Percentiles rank a stretch among this genome's conserved stretches.
Conservation (phyloP, 305 asterid species). For the Euphrasia arctica region DNA sequence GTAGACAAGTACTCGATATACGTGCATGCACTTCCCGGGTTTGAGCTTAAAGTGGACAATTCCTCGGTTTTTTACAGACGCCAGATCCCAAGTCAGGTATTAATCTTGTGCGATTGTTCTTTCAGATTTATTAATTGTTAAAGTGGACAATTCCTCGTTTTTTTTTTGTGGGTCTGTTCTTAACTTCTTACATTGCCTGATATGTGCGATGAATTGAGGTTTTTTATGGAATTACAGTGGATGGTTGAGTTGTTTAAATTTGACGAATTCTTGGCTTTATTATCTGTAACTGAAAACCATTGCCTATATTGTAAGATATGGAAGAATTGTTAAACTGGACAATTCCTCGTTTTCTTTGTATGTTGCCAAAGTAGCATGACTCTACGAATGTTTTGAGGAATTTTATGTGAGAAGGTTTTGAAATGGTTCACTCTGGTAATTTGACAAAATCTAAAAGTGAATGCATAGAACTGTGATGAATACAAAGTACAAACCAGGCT, state of each 20-base stretch:
- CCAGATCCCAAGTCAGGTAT: constrained; percentile 85
- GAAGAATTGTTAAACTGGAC: no score
- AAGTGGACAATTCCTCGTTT: constrained; percentile 12
- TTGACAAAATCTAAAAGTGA: neutral
- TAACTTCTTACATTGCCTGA: neutral
- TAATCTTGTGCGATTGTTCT: constrained; percentile 22
- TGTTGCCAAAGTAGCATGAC: no score
- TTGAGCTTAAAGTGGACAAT: constrained; percentile 51
- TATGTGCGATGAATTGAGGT: constrained; percentile 2
- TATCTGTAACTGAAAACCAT: no score
- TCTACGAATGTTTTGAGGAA: neutral
- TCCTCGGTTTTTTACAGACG: constrained; percentile 73
- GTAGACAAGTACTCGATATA: constrained; percentile 62
- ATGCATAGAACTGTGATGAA: constrained; percentile 1
- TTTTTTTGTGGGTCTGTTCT: neutral
- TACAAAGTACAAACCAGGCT: neutral
- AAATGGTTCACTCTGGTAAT: neutral
- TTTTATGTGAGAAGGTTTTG: constrained; percentile 11
- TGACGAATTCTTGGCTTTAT: no score
- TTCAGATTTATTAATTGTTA: constrained; percentile 22
- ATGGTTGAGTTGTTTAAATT: constrained; percentile 6
- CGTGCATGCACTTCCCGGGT: constrained; percentile 73
- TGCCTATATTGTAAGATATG: no score
- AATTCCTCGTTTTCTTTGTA: no score
- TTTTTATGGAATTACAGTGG: neutral